Evolutionary conservation across 148 eudicot species (phyloP).

Genomic region (Cornus florida): DNA sequence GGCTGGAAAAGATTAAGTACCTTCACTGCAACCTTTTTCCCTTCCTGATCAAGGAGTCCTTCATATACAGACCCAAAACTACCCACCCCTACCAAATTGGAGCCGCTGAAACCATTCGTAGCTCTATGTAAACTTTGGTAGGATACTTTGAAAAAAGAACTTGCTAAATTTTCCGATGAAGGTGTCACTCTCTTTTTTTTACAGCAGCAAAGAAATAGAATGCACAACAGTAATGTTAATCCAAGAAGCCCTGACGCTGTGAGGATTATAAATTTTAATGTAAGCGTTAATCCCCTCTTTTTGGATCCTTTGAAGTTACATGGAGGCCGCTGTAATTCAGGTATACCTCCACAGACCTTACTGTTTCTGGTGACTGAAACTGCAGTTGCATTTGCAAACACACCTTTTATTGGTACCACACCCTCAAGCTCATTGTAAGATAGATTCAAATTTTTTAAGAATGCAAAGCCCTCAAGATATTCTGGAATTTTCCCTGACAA

Average conservation of each 20-base stretch:
- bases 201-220: background rate
- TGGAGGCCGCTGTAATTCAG: constrained; percentile 19
- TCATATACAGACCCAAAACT: background rate
- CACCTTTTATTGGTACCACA: constrained; percentile 27
- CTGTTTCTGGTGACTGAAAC: constrained; percentile 29
- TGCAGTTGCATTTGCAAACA: constrained; percentile 19
- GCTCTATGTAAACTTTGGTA: background rate
- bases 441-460: constrained; percentile 15
- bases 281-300: background rate
- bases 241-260: background rate
- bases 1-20: background rate
- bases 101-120: background rate
- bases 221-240: background rate
- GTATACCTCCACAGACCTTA: constrained; percentile 36
- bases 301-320: constrained; percentile 7
- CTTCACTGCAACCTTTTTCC: background rate
- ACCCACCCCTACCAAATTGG: background rate
- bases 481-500: constrained; percentile 37
- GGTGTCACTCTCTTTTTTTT: background rate
- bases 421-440: constrained; percentile 40
- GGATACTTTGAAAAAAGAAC: background rate
- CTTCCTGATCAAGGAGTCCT: background rate
- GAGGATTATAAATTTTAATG: background rate
- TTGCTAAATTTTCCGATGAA: background rate
- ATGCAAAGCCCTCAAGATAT: constrained; percentile 6